Base-by-base conservation (phyloP, 768 basidiomycete species). In the Imleria badia region DNA sequence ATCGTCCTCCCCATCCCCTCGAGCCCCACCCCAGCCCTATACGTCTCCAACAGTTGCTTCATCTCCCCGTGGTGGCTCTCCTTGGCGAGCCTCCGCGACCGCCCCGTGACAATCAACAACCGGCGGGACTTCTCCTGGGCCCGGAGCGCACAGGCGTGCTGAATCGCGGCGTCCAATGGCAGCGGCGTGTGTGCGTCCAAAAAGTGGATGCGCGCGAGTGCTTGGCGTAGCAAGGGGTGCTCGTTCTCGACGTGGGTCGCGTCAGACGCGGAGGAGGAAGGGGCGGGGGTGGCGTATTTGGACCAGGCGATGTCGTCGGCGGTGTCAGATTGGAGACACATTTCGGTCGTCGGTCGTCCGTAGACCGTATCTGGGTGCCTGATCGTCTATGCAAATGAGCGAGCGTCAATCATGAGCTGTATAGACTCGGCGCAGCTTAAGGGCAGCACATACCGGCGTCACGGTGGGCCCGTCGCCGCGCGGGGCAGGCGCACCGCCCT, bases 301-400 rank as follows among this genome's bases (percentile, higher is more conserved):
- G 73, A 72, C 91, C 94, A 95, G 1, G 78, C 68, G 45, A 94
- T 75, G 58, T 84, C 83, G 66, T 98, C 95, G 0, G 93, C 94
- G 0, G 87, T 91, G 51, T 91, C 87, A 1, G 90, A 93, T 56
- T 87, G 85, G 57, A 96, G 62, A 6, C 80, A 79, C 22, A 78
- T 83, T 58, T 87, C 81, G 0, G 88, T 87, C 44, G 78, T 82
- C 3, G 73, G 73, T 43, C 81, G 77, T 1, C 82, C 86, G 57
- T 93, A 91, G 12, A 87, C 75, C 0, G 89, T 91, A 65, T 92
- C 89, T 0, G 81, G 80, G 61, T 82, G 77, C 3, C 72, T 78
- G 8, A 74, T 64, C 38, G 68, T 69, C 58, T 68, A 29, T 3
- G 5, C 12, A 6, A 5, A n/a, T 8, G 11, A 14, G 17, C 23